These are phyloP conservation scores for Cercospora canescens DNA, from an alignment of 2,329 filamentous ascomycete species.

Conservation along the genomic window DNA sequence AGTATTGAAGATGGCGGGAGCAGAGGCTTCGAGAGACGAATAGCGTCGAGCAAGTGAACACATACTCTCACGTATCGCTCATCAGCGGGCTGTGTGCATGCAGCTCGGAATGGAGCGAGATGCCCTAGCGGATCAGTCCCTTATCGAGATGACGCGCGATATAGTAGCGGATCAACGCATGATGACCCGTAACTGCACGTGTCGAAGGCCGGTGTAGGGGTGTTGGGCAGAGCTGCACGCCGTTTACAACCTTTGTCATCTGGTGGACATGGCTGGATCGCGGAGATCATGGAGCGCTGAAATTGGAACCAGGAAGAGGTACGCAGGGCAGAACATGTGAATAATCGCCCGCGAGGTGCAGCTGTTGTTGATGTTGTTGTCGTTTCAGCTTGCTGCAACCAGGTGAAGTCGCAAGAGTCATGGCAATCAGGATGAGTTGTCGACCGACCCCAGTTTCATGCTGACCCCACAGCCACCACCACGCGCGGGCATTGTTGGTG, in stretches of 20 bases:
- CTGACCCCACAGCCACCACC: not conserved
- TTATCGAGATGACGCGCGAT: not conserved
- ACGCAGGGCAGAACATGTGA: not conserved
- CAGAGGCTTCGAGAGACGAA: not conserved
- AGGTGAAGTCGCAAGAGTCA: constrained; percentile 12
- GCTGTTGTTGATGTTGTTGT: not conserved
- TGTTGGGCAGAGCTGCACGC: not conserved
- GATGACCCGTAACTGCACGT: not conserved
- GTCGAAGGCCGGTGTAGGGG: not conserved
- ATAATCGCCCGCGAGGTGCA: not conserved
- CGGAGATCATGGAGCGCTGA: no score
- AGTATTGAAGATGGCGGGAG: not conserved
- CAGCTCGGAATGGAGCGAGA: not conserved
- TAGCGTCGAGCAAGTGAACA: not conserved
- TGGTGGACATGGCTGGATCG: not conserved
- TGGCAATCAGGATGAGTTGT: not conserved
- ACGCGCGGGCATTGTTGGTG: not conserved
- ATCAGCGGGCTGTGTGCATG: not conserved
- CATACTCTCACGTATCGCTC: not conserved
- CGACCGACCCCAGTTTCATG: constrained; percentile 1
- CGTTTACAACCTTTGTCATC: no score
- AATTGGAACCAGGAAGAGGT: not conserved
- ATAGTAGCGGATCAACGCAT: not conserved
- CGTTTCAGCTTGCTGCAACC: not conserved
- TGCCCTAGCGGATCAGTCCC: not conserved